Percentiles rank a stretch among this genome's conserved stretches.
phyloP scores from a whole-genome alignment of 345 rosid genomes.

The Cochlearia excelsa region DNA sequence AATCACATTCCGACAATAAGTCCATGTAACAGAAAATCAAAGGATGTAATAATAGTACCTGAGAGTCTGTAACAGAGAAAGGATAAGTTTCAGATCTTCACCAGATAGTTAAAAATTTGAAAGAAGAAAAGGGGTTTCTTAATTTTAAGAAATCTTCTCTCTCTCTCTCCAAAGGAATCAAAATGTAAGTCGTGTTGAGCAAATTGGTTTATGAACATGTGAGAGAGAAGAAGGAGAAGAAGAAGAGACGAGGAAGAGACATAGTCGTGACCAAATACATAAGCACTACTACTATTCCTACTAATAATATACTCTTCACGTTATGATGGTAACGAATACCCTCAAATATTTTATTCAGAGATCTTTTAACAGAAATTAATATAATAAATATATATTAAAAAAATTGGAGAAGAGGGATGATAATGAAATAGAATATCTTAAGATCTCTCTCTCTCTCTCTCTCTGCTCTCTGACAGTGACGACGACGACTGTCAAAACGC shows the following conservation, averaged over 20 bases:
- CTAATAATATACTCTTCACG: conserved; percentile 24
- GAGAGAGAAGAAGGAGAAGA: conserved; percentile 5
- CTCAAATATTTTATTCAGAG: conserved; percentile 25
- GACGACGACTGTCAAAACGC: conserved; percentile 30
- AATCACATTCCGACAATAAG: not conserved
- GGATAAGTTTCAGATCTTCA: conserved; percentile 30
- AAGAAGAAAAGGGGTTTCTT: conserved; percentile 22
- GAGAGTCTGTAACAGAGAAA: conserved; percentile 33
- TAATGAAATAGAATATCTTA: conserved; percentile 1
- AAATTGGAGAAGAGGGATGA: not conserved
- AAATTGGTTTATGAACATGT: conserved; percentile 20
- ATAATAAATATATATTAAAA: no score
- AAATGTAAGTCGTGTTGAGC: conserved; percentile 26
- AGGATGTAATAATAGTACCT: conserved; percentile 17
- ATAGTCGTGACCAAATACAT: conserved; percentile 49
- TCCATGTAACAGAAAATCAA: conserved; percentile 2
- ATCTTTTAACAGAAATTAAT: conserved; percentile 16
- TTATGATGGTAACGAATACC: conserved; percentile 32
- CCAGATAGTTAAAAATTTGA: not conserved
- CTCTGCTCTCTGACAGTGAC: conserved; percentile 21
- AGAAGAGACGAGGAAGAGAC: conserved; percentile 37
- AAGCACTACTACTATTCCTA: conserved; percentile 39
- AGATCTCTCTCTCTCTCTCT: conserved; percentile 7
- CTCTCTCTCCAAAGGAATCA: not conserved
- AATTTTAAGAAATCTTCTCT: conserved; percentile 1